phyloP scores from a whole-genome alignment of 2,329 filamentous ascomycete genomes.

The Curvularia eragrostidis region DNA sequence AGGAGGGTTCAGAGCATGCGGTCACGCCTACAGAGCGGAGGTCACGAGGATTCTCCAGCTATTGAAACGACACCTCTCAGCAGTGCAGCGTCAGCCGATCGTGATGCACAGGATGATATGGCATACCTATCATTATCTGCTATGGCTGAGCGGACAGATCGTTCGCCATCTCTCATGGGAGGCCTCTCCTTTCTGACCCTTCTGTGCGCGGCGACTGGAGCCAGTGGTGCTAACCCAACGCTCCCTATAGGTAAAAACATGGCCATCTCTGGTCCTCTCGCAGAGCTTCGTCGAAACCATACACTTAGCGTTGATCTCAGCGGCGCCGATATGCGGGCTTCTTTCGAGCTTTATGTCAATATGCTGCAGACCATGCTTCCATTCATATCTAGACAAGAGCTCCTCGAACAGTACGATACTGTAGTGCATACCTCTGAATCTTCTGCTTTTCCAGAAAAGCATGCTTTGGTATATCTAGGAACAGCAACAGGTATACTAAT shows the following conservation, averaged over 20 bases:
- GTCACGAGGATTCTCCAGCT: background rate
- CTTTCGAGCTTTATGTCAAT: background rate
- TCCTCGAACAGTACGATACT: background rate
- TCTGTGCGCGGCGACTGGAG: background rate
- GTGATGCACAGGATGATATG: background rate
- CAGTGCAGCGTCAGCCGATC: background rate
- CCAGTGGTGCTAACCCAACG: background rate
- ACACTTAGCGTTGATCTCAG: background rate
- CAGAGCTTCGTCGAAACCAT: background rate
- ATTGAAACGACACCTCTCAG: background rate
- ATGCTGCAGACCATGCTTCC: background rate
- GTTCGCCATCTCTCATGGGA: slow-evolving; percentile 3
- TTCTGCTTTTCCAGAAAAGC: background rate
- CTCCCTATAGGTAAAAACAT: background rate
- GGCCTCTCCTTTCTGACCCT: background rate
- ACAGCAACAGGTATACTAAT: background rate
- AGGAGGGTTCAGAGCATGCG: background rate
- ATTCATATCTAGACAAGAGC: background rate
- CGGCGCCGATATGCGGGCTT: background rate
- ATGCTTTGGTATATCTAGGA: background rate
- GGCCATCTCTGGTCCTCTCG: background rate
- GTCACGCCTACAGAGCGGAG: background rate
- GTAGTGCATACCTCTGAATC: background rate
- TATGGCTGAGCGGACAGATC: slow-evolving; percentile 23
- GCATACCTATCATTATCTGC: slow-evolving; percentile 12